Evolutionary conservation across 371 early-diverging fungal species (phyloP).

Genomic region (Mucor lusitanicus): DNA sequence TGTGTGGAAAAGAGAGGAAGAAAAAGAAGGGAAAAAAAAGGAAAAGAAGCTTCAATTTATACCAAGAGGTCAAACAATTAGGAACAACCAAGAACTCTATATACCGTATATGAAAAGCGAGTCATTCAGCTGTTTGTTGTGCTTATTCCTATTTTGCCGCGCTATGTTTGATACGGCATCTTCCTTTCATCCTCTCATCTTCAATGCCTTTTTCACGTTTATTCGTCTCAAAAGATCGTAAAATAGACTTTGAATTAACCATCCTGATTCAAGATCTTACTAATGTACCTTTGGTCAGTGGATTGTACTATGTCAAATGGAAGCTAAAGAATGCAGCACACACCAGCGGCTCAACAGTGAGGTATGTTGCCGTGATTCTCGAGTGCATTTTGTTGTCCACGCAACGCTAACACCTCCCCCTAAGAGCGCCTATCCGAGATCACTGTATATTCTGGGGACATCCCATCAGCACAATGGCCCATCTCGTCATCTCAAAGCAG

Average conservation of each 20-base stretch:
- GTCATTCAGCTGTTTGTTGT: neutral
- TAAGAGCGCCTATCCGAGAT: constrained; percentile 59
- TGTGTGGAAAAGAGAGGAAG: neutral
- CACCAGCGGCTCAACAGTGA: constrained; percentile 45
- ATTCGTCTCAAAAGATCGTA: constrained; percentile 60
- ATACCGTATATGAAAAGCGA: neutral
- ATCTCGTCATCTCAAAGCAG: constrained; percentile 60
- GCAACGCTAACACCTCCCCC: neutral
- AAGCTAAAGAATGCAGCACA: constrained; percentile 53
- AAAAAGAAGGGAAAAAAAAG: constrained; percentile 9
- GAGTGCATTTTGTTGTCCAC: too few species aligned
- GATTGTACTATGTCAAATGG: constrained; percentile 69
- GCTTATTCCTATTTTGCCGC: neutral
- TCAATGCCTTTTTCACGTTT: constrained; percentile 44
- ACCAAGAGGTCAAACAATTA: neutral
- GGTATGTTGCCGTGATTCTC: constrained; percentile 29
- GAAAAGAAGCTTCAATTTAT: neutral
- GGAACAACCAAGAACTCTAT: constrained; percentile 5
- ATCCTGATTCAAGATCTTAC: constrained; percentile 59
- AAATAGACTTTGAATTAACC: constrained; percentile 54
- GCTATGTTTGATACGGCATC: neutral
- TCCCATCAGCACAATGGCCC: constrained; percentile 39
- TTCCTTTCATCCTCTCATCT: neutral
- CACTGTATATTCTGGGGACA: constrained; percentile 58
- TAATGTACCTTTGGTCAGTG: constrained; percentile 67